A percentile compares a stretch with the other conserved stretches of the same genome.
Evolutionary conservation across 129 eudicot species (phyloP).

Genomic region (Daucus carota): DH1_v3.0 NC_030383.2:5502501-5503000

Average conservation of each 20-base stretch:
- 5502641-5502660: constrained; percentile 37
- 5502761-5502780: not conserved
- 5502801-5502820: not conserved
- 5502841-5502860: too few relatives aligned
- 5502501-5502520: not conserved
- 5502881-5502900: too few relatives aligned
- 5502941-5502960: too few relatives aligned
- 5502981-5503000: too few relatives aligned
- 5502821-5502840: not conserved
- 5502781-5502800: not conserved
- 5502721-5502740: not conserved
- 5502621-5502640: constrained; percentile 41
- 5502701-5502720: not conserved
- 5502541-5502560: not conserved
- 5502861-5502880: too few relatives aligned
- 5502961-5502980: too few relatives aligned
- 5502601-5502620: constrained; percentile 24
- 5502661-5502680: constrained; percentile 11
- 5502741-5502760: not conserved
- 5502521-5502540: not conserved
- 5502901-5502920: too few relatives aligned
- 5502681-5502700: not conserved
- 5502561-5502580: not conserved
- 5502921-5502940: too few relatives aligned
- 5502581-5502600: constrained; percentile 10